Base-by-base conservation (phyloP, 2,329 filamentous ascomycete species). In the Trichoderma aggressivum region DNA sequence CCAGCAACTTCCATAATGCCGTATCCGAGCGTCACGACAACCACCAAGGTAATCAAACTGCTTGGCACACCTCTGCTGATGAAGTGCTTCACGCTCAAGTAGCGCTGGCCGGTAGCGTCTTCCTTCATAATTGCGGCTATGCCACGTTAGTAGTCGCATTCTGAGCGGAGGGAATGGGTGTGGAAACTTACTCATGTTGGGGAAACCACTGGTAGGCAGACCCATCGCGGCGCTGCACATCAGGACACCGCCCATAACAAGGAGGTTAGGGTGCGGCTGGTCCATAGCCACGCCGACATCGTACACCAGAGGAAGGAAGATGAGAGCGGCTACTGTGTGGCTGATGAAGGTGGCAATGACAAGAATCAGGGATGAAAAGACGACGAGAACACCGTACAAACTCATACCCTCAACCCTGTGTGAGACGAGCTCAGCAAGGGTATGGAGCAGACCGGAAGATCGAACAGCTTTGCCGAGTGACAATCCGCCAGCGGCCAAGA, bases 211-310 rank as follows among this genome's bases (percentile, higher is more conserved):
- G 0, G 96, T 99, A 3, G 96, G 96, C 81, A 99, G 82, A 14
- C 91, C 96, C 96, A 99, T 99, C 2, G 81, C 96, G n/a, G 94
- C 94, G 74, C 92, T 95, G 79, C 96, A 98, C 94, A 99, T 99
- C 74, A 99, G 83, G 12, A 97, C 95, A 69, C 92, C 91, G 0
- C 91, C 93, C 95, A 99, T 98, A 73, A 99, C 96, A 72, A 99
- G 84, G 72, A 99, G 83, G 81, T 98, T 98, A 10, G 96, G 95
- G 79, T 97, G 94, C 32, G 95, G 94, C 79, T 97, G 87, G 3
- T 91, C 88, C 94, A 99, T 97, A 63, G 85, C 87, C 72, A 89
- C 86, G 21, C 96, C 97, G 10, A 99, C 94, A 75, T 96, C 89
- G 76, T 90, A 89, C 1, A 99, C 94, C 2, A 99, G 87, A 1